Percentiles rank a stretch among this genome's conserved stretches.
These are phyloP conservation scores for Rhodotorula graminis DNA, from an alignment of 768 basidiomycete genomes.

Conservation along the genomic window DNA sequence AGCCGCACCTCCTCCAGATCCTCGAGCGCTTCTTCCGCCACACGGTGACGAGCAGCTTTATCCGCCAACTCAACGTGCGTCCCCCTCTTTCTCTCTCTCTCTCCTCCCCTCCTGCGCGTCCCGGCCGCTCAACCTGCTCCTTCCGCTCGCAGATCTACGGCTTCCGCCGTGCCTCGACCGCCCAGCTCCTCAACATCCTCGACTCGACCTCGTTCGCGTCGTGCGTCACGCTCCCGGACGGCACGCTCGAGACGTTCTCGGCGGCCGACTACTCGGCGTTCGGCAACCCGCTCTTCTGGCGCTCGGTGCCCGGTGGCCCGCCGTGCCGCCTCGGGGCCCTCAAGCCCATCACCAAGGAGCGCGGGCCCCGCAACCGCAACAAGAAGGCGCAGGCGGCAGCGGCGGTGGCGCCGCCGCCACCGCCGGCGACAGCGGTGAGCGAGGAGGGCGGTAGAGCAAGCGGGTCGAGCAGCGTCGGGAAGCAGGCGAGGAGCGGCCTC, in stretches of 20 bases:
- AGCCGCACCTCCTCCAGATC: conserved; percentile 30
- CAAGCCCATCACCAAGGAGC: conserved; percentile 33
- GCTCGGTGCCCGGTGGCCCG: neutral
- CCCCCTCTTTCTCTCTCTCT: neutral
- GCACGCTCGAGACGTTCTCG: conserved; percentile 19
- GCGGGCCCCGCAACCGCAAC: conserved; percentile 20
- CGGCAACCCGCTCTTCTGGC: conserved; percentile 26
- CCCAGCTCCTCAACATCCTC: conserved; percentile 29
- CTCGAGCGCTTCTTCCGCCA: conserved; percentile 35
- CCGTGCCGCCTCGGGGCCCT: conserved; percentile 16
- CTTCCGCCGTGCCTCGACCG: conserved; percentile 36
- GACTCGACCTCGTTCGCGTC: conserved; percentile 3
- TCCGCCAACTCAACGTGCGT: conserved; percentile 34
- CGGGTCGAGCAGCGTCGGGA: too few species aligned
- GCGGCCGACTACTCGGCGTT: conserved; percentile 34
- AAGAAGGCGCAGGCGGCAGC: conserved; percentile 12
- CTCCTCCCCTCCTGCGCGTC: neutral
- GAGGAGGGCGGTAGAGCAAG: too few species aligned
- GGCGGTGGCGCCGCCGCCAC: too few species aligned
- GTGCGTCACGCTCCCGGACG: neutral
- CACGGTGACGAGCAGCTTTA: conserved; percentile 22
- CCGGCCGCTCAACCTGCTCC: too few species aligned
- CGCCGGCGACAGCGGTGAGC: too few species aligned
- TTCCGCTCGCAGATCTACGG: conserved; percentile 26
- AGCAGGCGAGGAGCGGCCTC: too few species aligned